Evolutionary conservation across 768 basidiomycete genomes (phyloP).

Genomic region (Myochromella boudieri): DNA sequence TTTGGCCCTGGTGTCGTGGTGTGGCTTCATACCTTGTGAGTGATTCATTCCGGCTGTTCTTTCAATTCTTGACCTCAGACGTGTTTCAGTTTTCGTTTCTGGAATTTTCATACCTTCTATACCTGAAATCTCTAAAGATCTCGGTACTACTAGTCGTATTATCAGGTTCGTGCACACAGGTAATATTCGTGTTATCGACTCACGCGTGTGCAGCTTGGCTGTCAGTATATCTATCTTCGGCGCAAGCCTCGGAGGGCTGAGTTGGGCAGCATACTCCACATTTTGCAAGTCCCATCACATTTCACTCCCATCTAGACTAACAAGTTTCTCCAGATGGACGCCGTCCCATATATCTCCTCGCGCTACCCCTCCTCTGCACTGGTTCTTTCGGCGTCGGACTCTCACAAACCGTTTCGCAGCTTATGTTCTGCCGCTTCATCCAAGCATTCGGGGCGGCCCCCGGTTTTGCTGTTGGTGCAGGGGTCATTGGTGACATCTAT

Average conservation of each 20-base stretch:
- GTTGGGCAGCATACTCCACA: slow-evolving; percentile 36
- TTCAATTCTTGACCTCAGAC: background rate
- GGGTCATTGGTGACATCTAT: slow-evolving; percentile 61
- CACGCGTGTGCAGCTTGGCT: slow-evolving; percentile 35
- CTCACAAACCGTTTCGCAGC: slow-evolving; percentile 36
- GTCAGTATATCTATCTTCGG: slow-evolving; percentile 36
- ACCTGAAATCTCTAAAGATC: slow-evolving; percentile 67
- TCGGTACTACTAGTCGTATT: slow-evolving; percentile 53
- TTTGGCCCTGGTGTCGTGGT: slow-evolving; percentile 55
- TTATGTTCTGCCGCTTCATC: slow-evolving; percentile 59
- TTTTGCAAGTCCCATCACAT: slow-evolving; percentile 30
- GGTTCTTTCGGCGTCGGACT: slow-evolving; percentile 60
- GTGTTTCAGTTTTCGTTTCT: slow-evolving; percentile 59
- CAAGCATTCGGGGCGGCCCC: slow-evolving; percentile 64
- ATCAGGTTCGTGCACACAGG: slow-evolving; percentile 54
- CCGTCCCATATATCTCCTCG: slow-evolving; percentile 53
- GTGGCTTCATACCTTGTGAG: slow-evolving; percentile 63
- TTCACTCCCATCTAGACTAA: background rate
- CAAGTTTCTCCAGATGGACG: slow-evolving; percentile 50
- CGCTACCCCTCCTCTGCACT: slow-evolving; percentile 56
- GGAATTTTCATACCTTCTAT: slow-evolving; percentile 75
- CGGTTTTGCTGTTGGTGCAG: slow-evolving; percentile 49
- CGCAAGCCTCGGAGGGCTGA: slow-evolving; percentile 30
- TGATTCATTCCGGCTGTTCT: background rate
- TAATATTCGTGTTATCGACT: too few species aligned